Evolutionary conservation across 2,329 filamentous ascomycete genomes (phyloP).

Genomic region (Microdochium trichocladiopsis): DNA sequence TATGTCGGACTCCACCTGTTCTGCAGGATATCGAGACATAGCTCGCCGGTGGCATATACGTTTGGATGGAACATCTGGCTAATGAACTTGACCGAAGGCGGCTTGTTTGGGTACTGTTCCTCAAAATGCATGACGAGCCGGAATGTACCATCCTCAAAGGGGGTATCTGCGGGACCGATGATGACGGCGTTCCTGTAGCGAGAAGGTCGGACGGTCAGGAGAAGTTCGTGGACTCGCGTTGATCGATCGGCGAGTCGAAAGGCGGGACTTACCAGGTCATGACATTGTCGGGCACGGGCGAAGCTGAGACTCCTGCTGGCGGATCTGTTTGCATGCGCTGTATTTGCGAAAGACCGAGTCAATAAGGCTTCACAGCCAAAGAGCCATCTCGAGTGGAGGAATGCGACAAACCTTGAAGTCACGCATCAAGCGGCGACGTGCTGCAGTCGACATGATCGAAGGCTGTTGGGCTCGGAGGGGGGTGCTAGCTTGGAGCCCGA

Average conservation of each 20-base stretch:
- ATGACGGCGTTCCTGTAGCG: conserved; percentile 87
- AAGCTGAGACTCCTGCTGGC: conserved; percentile 92
- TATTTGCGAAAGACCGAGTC: conserved; percentile 9
- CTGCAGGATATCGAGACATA: conserved; percentile 94
- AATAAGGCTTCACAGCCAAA: too few relatives aligned
- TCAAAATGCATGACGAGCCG: conserved; percentile 98
- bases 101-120: conserved; percentile 98
- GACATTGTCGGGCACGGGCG: conserved; percentile 91
- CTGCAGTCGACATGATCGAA: conserved; percentile 76
- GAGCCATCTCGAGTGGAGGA: conserved; percentile 5
- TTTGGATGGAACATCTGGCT: conserved; percentile 99
- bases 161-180: conserved; percentile 92
- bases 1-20: conserved; percentile 99
- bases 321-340: conserved; percentile 99
- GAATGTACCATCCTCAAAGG: conserved; percentile 97
- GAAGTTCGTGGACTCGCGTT: conserved; percentile 3
- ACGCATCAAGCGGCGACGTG: conserved; percentile 93
- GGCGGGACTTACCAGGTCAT: conserved; percentile 74
- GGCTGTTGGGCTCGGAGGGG: conserved; percentile 3
- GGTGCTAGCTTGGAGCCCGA: neutral
- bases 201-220: neutral
- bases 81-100: conserved; percentile 96
- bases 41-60: conserved; percentile 92
- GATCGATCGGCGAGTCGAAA: conserved; percentile 3
- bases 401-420: conserved; percentile 81